phyloP scores from a whole-genome alignment of 441 rosid genomes.

The Gossypium schwendimanii region DNA sequence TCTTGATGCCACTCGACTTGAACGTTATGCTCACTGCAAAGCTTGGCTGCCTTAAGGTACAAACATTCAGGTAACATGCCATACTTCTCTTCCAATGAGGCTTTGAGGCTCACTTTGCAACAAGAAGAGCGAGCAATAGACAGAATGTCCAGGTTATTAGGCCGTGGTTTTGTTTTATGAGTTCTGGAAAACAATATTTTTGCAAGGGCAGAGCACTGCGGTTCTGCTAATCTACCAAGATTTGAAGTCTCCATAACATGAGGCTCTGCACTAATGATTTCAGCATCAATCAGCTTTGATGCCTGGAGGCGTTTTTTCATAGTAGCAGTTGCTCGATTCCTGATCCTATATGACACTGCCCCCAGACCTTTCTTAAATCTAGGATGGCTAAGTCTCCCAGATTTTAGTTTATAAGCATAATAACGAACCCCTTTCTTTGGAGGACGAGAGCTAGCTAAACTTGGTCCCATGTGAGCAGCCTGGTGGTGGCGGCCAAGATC shows the following conservation, averaged over 20 bases:
- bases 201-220: slow-evolving; percentile 69
- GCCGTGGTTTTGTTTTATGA: slow-evolving; percentile 80
- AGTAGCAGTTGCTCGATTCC: slow-evolving; percentile 55
- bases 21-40: slow-evolving; percentile 84
- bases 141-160: slow-evolving; percentile 73
- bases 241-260: slow-evolving; percentile 27
- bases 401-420: slow-evolving; percentile 68
- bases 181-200: slow-evolving; percentile 56
- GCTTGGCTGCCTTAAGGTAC: slow-evolving; percentile 89
- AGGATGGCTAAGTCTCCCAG: slow-evolving; percentile 11
- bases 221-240: slow-evolving; percentile 52
- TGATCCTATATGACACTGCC: slow-evolving; percentile 67
- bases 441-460: slow-evolving; percentile 49
- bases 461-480: slow-evolving; percentile 88
- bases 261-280: slow-evolving; percentile 31
- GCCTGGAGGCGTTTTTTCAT: slow-evolving; percentile 73
- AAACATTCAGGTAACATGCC: slow-evolving; percentile 69
- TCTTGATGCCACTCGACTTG: slow-evolving; percentile 83
- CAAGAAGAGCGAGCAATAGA: slow-evolving; percentile 79
- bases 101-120: slow-evolving; percentile 78
- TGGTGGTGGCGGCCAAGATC: slow-evolving; percentile 99
- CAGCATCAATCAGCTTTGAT: slow-evolving; percentile 39
- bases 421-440: slow-evolving; percentile 65
- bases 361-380: too few species aligned
- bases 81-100: slow-evolving; percentile 62